These are phyloP conservation scores for Hygrocybe punicea DNA, from an alignment of 768 basidiomycete genomes.

Conservation along the genomic window DNA sequence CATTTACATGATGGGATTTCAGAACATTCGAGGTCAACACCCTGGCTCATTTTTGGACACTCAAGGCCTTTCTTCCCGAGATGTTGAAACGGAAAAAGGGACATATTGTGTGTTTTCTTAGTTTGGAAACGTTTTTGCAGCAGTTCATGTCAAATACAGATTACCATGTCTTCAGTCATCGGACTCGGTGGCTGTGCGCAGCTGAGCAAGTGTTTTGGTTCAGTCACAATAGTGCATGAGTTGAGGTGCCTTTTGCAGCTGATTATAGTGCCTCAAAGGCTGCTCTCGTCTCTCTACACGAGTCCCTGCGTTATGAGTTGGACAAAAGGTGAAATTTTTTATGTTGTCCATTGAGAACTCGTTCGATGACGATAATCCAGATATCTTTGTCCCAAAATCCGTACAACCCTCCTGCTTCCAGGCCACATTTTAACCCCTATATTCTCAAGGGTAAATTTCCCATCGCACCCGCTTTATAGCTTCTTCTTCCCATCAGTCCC, in stretches of 20 bases:
- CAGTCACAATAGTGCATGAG: not conserved
- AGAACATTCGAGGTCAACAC: constrained; percentile 92
- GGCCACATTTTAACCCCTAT: constrained; percentile 77
- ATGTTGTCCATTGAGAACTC: not conserved
- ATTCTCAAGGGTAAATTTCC: constrained; percentile 59
- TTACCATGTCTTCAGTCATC: constrained; percentile 75
- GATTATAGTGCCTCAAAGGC: constrained; percentile 95
- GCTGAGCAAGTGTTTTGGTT: constrained; percentile 54
- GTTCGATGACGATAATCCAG: constrained; percentile 34
- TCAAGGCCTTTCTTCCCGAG: constrained; percentile 89
- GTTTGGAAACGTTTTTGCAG: not conserved
- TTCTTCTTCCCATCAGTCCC: constrained; percentile 78
- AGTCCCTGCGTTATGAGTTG: constrained; percentile 84
- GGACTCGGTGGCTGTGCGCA: constrained; percentile 69
- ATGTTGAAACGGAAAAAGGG: constrained; percentile 77
- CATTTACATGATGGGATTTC: not conserved
- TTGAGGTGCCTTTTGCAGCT: constrained; percentile 39
- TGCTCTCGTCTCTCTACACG: constrained; percentile 75
- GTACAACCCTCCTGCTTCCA: constrained; percentile 84
- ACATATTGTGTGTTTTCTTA: constrained; percentile 65
- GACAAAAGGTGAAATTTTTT: constrained; percentile 59
- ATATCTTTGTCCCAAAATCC: constrained; percentile 71
- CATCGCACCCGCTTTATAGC: constrained; percentile 48
- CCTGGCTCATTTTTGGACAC: constrained; percentile 84
- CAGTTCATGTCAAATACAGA: constrained; percentile 38